A percentile compares a stretch with the other conserved stretches of the same genome.
Conservation (phyloP, 257 asterid species). For the Solanum sejunctum region DNA sequence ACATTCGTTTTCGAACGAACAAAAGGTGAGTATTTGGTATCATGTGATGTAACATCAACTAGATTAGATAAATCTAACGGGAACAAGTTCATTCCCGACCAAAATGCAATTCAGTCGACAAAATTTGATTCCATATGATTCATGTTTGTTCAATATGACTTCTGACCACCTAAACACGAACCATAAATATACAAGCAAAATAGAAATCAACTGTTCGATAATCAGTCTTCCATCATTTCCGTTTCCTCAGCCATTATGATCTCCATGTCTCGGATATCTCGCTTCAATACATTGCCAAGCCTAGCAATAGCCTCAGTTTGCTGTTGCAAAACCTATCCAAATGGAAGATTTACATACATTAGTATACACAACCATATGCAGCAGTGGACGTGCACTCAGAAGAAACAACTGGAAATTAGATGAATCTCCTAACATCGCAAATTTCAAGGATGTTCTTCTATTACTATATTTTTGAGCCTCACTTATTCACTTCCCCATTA, state of each 20-base stretch:
- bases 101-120: not conserved
- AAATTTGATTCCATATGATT: not conserved
- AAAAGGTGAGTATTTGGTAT: not conserved
- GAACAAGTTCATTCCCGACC: not conserved
- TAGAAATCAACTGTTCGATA: not conserved
- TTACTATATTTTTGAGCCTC: not conserved
- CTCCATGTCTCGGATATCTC: constrained; percentile 79
- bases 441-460: not conserved
- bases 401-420: not conserved
- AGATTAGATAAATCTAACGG: not conserved
- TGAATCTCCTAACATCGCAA: not conserved
- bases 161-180: not conserved
- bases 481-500: not conserved
- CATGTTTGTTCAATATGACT: not conserved
- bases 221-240: constrained; percentile 34
- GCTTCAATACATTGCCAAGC: constrained; percentile 79
- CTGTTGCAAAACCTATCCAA: constrained; percentile 70
- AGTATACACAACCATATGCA: not conserved
- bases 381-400: not conserved
- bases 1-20: not conserved
- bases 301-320: constrained; percentile 87
- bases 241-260: constrained; percentile 86
- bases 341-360: not conserved
- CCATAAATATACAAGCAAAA: not conserved
- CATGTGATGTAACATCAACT: not conserved